Percentiles rank a stretch among this genome's conserved stretches.
Evolutionary conservation across 2,329 filamentous ascomycete species (phyloP).

Genomic region (Helicocarpus griseus): DNA sequence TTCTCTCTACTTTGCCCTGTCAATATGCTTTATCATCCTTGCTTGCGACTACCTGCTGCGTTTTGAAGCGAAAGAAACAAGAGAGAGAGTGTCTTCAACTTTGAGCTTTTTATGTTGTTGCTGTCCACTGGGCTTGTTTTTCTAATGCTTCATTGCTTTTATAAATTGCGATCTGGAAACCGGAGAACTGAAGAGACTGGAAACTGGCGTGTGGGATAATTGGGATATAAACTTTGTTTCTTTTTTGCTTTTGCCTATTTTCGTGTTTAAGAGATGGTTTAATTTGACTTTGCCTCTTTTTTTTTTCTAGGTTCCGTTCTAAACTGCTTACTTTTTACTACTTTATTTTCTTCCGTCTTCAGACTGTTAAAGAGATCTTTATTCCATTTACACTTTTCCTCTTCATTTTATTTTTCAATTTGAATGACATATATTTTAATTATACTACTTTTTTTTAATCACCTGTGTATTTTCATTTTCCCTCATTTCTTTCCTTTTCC

Average conservation of each 20-base stretch:
- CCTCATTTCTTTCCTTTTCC: background rate
- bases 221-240: background rate
- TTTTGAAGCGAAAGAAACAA: conserved; percentile 3
- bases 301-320: background rate
- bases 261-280: background rate
- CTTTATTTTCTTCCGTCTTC: background rate
- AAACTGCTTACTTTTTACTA: background rate
- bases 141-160: background rate
- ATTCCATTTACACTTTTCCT: too few relatives aligned
- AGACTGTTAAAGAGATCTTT: too few relatives aligned
- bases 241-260: background rate
- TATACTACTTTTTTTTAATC: background rate
- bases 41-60: background rate
- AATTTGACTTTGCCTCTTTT: background rate
- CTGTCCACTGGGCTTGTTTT: background rate
- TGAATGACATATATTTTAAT: background rate
- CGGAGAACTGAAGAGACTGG: background rate
- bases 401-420: background rate
- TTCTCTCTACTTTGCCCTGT: background rate
- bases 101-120: background rate
- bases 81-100: background rate
- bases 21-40: background rate
- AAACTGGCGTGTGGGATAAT: background rate
- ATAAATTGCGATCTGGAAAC: background rate
- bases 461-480: background rate